Base-by-base conservation (phyloP, 176 grass and related monocot species). In the Hsuehochloa calcarea region DNA sequence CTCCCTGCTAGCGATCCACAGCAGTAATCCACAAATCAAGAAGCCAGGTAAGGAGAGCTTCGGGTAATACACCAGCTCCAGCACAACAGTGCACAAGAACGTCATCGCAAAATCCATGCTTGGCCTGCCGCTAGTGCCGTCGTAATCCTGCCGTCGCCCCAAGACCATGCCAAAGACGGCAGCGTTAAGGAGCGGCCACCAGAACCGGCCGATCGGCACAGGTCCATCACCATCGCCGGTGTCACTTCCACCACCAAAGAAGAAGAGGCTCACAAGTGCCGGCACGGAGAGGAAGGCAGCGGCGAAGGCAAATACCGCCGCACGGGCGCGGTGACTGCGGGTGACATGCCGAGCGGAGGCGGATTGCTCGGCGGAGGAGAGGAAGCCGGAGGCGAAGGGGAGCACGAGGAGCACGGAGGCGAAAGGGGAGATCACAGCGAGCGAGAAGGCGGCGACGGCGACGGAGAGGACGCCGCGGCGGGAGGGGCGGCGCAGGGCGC, bases 41-140 rank as follows among this genome's bases (percentile, higher is more conserved):
- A 98, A 95, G 1, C 91, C 91, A 0, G 88, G 91, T 49, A 98
- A 47, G 61, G 86, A 92, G 15, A 95, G 86, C 50, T 95, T 98
- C 9, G 93, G 91, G 84, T 92, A 98, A 81, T 93, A 98, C 10
- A 98, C 74, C 37, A 98, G 91, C 73, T 98, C 91, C 60, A 98
- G 72, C 15, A 95, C 87, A 77, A 98, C 64, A 40, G 93, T 93
- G 82, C 96, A 95, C 40, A 95, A 61, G 70, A 95, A 98, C 4
- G 91, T 92, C 75, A 93, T 77, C 22, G 77, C 70, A 34, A 95
- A 95, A 89, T 90, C 90, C 79, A 89, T 83, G 45, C 87, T 90
- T 35, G 87, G 92, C 56, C 87, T 93, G 35, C 58, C 66, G 8
- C 66, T 45, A 4, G 40, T 71, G 40, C 79, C 34, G 4, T 73